These are phyloP conservation scores for Paracorniculantispora psalliotae DNA, from an alignment of 2,329 filamentous ascomycete species.

Conservation along the genomic window DNA sequence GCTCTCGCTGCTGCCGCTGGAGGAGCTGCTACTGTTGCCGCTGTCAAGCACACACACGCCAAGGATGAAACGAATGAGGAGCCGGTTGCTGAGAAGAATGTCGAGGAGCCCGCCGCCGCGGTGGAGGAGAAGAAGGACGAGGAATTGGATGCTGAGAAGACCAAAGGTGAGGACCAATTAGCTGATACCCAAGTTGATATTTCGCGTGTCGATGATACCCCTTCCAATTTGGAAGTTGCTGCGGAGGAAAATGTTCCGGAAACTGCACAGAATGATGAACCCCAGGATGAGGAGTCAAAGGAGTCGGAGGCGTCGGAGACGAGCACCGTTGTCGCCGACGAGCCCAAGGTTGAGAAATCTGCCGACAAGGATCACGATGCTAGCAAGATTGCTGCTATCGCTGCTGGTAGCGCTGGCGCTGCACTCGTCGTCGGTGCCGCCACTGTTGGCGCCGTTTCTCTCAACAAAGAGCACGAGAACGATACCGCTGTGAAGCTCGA, in stretches of 20 bases:
- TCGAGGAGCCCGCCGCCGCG: conserved; percentile 1
- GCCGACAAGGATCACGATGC: background rate
- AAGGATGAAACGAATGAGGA: conserved; percentile 4
- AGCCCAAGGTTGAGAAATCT: conserved; percentile 4
- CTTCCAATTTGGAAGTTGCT: conserved; percentile 6
- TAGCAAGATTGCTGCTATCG: conserved; percentile 1
- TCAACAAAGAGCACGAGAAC: background rate
- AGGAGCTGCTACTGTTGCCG: conserved; percentile 7
- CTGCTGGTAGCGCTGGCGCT: background rate
- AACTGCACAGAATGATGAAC: conserved; percentile 1
- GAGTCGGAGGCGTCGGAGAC: conserved; percentile 9
- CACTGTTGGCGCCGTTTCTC: background rate
- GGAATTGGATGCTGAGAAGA: conserved; percentile 19
- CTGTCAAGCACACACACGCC: background rate
- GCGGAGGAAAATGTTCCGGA: conserved; percentile 6
- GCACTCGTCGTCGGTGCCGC: background rate
- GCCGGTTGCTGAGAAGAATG: conserved; percentile 10
- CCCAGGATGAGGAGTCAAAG: conserved; percentile 8
- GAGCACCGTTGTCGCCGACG: conserved; percentile 10
- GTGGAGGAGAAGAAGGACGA: background rate
- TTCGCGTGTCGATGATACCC: conserved; percentile 12
- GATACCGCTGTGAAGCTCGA: background rate
- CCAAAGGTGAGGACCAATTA: conserved; percentile 16
- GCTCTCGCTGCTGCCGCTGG: background rate
- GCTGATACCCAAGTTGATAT: conserved; percentile 12